Evolutionary conservation across 345 rosid species (phyloP).

Genomic region (Salix purpurea): DNA sequence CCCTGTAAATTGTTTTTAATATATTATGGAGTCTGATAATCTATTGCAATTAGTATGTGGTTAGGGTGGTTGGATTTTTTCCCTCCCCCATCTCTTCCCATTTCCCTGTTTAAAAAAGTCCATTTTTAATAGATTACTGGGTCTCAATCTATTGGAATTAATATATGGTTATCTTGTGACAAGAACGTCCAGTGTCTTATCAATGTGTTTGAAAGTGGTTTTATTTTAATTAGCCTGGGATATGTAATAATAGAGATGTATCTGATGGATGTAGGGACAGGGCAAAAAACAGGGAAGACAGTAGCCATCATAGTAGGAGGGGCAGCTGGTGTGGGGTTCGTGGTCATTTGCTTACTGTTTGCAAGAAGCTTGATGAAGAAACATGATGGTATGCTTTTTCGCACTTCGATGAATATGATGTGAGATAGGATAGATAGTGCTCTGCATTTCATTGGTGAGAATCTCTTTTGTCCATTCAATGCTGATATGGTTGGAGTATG

Average conservation of each 20-base stretch:
- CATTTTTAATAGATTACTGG: neutral
- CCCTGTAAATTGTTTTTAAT: too few species aligned
- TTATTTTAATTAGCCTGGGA: neutral
- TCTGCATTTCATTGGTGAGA: neutral
- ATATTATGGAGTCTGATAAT: too few species aligned
- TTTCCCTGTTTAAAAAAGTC: neutral
- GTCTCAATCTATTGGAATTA: neutral
- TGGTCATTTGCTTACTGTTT: slow-evolving; percentile 77
- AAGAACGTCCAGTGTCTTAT: neutral
- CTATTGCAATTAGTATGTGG: too few species aligned
- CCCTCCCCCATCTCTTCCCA: neutral
- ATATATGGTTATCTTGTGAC: neutral
- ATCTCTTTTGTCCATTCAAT: neutral
- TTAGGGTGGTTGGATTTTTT: neutral
- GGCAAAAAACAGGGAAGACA: slow-evolving; percentile 73
- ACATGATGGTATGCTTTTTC: slow-evolving; percentile 53
- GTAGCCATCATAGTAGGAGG: slow-evolving; percentile 99
- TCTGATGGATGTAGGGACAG: slow-evolving; percentile 39
- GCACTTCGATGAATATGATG: neutral
- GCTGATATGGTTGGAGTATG: slow-evolving; percentile 10
- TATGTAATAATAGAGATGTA: neutral
- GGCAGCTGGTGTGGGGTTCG: slow-evolving; percentile 82
- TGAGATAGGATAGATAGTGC: neutral
- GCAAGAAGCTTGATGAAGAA: slow-evolving; percentile 74
- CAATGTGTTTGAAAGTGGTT: neutral